Conservation (phyloP, 2,329 filamentous ascomycete genomes). For the Hansfordia pulvinata region DNA sequence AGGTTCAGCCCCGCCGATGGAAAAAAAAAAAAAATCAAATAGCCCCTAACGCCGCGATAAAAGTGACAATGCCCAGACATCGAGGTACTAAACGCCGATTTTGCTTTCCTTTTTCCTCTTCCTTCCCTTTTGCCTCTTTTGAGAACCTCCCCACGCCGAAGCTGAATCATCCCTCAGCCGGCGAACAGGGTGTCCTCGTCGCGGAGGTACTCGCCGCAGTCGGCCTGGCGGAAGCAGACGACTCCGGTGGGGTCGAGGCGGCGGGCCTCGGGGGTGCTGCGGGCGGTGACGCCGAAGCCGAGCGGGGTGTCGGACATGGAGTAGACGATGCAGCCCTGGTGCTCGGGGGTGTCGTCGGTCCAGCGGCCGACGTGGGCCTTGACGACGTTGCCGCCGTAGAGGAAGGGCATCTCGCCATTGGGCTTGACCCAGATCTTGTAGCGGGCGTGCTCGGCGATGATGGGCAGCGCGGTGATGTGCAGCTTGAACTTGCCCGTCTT, state of each 20-base stretch:
- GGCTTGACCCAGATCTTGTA: conserved; percentile 97
- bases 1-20: no score
- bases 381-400: conserved; percentile 70
- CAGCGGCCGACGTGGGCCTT: conserved; percentile 47
- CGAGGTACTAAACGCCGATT: conserved; percentile 8
- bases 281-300: conserved; percentile 86
- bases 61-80: no score
- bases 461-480: conserved; percentile 76
- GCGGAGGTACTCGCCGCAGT: conserved; percentile 87
- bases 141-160: background rate
- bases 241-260: conserved; percentile 83
- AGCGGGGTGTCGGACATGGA: conserved; percentile 88
- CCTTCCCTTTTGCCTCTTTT: no score
- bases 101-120: background rate
- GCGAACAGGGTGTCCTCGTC: conserved; percentile 60
- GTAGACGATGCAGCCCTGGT: conserved; percentile 81
- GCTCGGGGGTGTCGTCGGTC: conserved; percentile 66
- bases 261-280: conserved; percentile 71
- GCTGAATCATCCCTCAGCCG: conserved; percentile 20
- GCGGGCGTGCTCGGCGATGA: conserved; percentile 80
- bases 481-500: conserved; percentile 93
- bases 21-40: no score
- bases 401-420: conserved; percentile 94
- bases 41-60: no score
- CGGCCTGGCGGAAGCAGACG: conserved; percentile 80